Percentiles rank a stretch among this genome's conserved stretches.
These are phyloP conservation scores for Quambalaria eucalypti DNA, from an alignment of 1,284 basidiomycete species.

Conservation along the genomic window DNA sequence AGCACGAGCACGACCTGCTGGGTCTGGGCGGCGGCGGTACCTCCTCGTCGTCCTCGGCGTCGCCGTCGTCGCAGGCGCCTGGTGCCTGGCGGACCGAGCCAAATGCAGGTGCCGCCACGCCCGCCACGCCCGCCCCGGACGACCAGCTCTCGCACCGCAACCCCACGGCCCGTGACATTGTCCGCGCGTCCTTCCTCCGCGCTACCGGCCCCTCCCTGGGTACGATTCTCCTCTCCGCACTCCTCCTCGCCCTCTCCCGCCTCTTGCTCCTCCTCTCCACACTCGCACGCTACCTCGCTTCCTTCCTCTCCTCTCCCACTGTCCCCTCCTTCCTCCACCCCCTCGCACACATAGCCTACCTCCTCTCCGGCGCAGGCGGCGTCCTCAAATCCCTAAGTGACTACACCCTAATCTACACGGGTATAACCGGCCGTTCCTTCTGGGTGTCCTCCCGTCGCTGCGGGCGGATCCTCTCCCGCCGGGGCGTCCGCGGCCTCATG, in stretches of 20 bases:
- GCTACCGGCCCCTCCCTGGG: constrained; percentile 73
- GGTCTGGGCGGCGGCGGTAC: background rate
- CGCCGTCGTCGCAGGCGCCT: no score
- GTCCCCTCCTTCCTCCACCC: constrained; percentile 46
- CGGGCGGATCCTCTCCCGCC: constrained; percentile 54
- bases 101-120: constrained; percentile 5
- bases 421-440: constrained; percentile 75
- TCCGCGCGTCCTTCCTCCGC: constrained; percentile 68
- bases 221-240: constrained; percentile 64
- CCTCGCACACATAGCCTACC: constrained; percentile 53
- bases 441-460: constrained; percentile 66
- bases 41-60: no score
- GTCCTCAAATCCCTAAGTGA: constrained; percentile 52
- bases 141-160: constrained; percentile 1
- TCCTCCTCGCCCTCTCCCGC: constrained; percentile 64
- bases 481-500: constrained; percentile 43
- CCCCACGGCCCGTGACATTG: constrained; percentile 52
- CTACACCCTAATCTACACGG: constrained; percentile 73
- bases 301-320: constrained; percentile 1
- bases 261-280: constrained; percentile 52
- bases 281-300: constrained; percentile 38
- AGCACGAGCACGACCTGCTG: background rate
- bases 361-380: constrained; percentile 57
- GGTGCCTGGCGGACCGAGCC: no score
- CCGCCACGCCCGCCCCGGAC: constrained; percentile 7